Conservation (phyloP, 805 yeast species). For the Cyberlindnera veronae region DNA sequence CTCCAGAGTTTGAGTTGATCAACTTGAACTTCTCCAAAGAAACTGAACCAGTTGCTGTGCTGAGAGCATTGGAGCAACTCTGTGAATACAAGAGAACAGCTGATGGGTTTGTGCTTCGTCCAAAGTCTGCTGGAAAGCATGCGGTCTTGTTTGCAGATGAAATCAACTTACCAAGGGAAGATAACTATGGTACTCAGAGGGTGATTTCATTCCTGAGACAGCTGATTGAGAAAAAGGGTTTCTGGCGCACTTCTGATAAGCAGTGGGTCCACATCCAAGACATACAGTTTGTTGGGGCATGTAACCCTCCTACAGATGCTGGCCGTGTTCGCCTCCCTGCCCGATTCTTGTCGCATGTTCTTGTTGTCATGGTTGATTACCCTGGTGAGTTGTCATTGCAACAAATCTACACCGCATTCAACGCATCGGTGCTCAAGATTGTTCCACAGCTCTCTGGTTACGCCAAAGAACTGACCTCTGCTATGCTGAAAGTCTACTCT, state of each 20-base stretch:
- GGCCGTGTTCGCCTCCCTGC: constrained; percentile 60
- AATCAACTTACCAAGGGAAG: constrained; percentile 74
- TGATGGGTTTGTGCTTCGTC: constrained; percentile 52
- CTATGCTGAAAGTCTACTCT: constrained; percentile 65
- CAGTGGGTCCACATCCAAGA: constrained; percentile 65
- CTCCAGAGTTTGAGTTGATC: constrained; percentile 55
- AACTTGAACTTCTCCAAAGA: constrained; percentile 83
- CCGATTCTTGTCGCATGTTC: constrained; percentile 64
- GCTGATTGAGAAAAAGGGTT: constrained; percentile 68
- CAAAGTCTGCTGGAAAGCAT: constrained; percentile 61
- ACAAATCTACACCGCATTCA: constrained; percentile 65
- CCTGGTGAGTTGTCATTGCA: constrained; percentile 61
- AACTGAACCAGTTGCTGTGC: constrained; percentile 57
- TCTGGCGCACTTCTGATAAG: constrained; percentile 59
- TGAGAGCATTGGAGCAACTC: constrained; percentile 66
- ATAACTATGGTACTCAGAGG: constrained; percentile 68
- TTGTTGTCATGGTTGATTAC: constrained; percentile 71
- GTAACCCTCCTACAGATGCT: constrained; percentile 82
- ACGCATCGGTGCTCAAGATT: constrained; percentile 50
- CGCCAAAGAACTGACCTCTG: constrained; percentile 46
- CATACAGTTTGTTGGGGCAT: constrained; percentile 90
- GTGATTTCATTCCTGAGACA: constrained; percentile 73
- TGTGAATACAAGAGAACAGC: constrained; percentile 56
- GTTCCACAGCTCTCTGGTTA: constrained; percentile 60
- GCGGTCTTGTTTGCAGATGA: constrained; percentile 90